A percentile compares a stretch with the other conserved stretches of the same genome.
These are phyloP conservation scores for Telfairia occidentalis DNA, from an alignment of 331 rosid genomes.

Conservation along the genomic window DNA sequence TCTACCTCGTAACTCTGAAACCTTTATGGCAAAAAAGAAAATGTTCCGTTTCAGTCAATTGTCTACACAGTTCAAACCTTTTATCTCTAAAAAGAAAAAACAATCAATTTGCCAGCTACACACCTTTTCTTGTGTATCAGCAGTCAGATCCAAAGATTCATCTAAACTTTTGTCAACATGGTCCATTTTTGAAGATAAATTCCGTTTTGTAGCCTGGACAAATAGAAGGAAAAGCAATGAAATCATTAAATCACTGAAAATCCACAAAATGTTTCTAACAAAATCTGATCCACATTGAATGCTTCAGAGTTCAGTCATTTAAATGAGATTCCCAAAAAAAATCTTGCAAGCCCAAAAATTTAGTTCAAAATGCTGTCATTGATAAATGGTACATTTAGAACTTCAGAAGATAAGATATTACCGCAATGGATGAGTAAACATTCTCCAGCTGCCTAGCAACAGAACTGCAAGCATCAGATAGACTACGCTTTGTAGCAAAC, in stretches of 20 bases:
- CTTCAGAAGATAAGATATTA: slow-evolving; percentile 16
- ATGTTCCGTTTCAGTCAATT: slow-evolving; percentile 6
- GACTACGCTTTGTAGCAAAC: slow-evolving; percentile 86
- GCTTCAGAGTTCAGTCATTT: neutral
- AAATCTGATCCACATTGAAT: neutral
- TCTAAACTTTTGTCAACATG: slow-evolving; percentile 42
- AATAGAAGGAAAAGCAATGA: neutral
- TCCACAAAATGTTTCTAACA: neutral
- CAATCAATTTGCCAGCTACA: slow-evolving; percentile 11
- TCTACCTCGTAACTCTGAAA: slow-evolving; percentile 30
- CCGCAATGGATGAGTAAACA: slow-evolving; percentile 60
- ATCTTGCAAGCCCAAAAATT: slow-evolving; percentile 1
- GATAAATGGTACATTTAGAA: neutral
- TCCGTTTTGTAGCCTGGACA: slow-evolving; percentile 55
- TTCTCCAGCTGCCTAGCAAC: slow-evolving; percentile 67
- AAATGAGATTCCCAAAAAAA: neutral
- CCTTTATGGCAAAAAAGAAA: slow-evolving; percentile 27
- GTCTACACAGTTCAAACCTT: slow-evolving; percentile 10
- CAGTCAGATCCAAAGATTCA: slow-evolving; percentile 34
- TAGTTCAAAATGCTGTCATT: neutral
- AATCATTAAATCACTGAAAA: neutral
- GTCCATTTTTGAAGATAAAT: slow-evolving; percentile 46
- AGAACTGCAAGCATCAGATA: slow-evolving; percentile 70
- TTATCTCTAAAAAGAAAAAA: neutral
- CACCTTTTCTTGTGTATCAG: slow-evolving; percentile 48